Percentiles rank a stretch among this genome's conserved stretches.
Conservation (phyloP, 352 stramenopile species). For the Elongisporangium senticosum region DNA sequence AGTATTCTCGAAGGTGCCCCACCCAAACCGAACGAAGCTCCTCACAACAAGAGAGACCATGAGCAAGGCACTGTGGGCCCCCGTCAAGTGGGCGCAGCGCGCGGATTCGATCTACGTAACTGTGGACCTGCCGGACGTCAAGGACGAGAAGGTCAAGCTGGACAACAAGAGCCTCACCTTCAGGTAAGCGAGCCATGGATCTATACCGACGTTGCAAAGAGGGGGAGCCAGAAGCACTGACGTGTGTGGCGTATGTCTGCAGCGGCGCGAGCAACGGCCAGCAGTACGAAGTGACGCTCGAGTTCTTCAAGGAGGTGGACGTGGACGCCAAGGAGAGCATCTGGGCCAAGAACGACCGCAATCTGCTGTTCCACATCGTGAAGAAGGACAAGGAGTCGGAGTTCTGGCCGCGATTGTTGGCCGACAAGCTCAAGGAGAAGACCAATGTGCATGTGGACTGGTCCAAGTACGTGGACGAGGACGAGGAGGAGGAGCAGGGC, state of each 20-base stretch:
- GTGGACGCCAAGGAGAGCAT: conserved; percentile 86
- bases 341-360: conserved; percentile 94
- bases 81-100: conserved; percentile 95
- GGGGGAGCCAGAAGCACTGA: conserved; percentile 2
- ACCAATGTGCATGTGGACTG: conserved; percentile 96
- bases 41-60: conserved; percentile 7
- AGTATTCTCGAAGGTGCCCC: neutral
- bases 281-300: conserved; percentile 92
- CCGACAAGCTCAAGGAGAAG: conserved; percentile 96
- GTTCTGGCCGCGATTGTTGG: conserved; percentile 94
- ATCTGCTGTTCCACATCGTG: conserved; percentile 94
- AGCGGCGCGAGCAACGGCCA: conserved; percentile 88
- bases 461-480: conserved; percentile 96
- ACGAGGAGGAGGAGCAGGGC: conserved; percentile 90
- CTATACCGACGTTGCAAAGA: neutral
- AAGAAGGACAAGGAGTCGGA: conserved; percentile 93
- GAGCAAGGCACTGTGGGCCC: conserved; percentile 70
- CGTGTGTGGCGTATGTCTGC: conserved; percentile 6
- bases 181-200: conserved; percentile 28
- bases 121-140: conserved; percentile 92
- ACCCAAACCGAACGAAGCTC: neutral
- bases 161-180: conserved; percentile 88
- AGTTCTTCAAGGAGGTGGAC: conserved; percentile 95
- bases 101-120: conserved; percentile 96
- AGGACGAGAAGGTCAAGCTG: conserved; percentile 91